phyloP scores from a whole-genome alignment of 1,284 basidiomycete genomes.

The Moesziomyces sp. region DNA sequence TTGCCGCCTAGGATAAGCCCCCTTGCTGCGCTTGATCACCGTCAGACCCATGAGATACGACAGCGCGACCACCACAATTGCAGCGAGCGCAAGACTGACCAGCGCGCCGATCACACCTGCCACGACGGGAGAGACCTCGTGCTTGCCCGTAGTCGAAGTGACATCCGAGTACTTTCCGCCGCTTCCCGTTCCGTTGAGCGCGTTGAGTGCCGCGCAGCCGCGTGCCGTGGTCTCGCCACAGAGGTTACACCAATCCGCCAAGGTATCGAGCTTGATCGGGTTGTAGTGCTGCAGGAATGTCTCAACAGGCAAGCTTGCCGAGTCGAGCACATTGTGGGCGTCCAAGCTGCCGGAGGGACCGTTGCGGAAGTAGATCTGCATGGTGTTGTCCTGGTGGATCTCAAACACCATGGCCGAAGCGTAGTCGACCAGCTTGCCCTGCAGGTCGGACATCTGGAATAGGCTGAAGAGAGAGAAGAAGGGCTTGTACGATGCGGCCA shows the following conservation, averaged over 20 bases:
- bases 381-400: constrained; percentile 69
- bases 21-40: constrained; percentile 27
- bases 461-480: constrained; percentile 87
- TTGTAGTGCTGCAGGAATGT: constrained; percentile 81
- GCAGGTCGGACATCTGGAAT: constrained; percentile 45
- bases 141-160: constrained; percentile 51
- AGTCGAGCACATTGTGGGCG: constrained; percentile 61
- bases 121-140: constrained; percentile 57
- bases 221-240: constrained; percentile 61
- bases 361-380: constrained; percentile 86
- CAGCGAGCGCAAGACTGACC: constrained; percentile 53
- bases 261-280: constrained; percentile 67
- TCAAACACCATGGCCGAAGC: constrained; percentile 82
- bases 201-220: constrained; percentile 53
- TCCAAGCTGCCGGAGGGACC: constrained; percentile 72
- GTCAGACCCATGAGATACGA: constrained; percentile 23
- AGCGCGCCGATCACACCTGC: constrained; percentile 60
- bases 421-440: constrained; percentile 75
- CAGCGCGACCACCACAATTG: constrained; percentile 23
- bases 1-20: constrained; percentile 10
- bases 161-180: constrained; percentile 48
- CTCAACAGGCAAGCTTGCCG: constrained; percentile 74
- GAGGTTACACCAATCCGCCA: constrained; percentile 69
- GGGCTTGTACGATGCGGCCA: constrained; percentile 83
- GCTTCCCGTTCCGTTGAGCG: constrained; percentile 58